Base-by-base conservation (phyloP, 2,329 filamentous ascomycete species). In the Talaromyces atroroseus region DNA sequence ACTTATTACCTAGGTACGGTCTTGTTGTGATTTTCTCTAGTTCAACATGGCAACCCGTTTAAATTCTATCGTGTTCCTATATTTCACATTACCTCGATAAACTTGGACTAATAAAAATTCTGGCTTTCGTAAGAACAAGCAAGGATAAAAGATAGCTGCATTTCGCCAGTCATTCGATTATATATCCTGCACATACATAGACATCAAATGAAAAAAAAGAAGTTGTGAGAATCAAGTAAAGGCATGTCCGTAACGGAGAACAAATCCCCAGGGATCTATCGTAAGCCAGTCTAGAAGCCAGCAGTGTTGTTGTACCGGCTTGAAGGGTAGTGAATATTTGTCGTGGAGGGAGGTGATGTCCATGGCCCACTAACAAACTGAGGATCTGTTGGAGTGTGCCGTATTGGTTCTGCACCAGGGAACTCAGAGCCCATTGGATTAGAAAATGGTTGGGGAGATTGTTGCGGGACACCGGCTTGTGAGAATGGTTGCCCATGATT, bases 351-450 rank as follows among this genome's bases (percentile, higher is more conserved):
- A 29, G 64, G 58, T 11, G 60, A 63, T 32, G 64, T 59, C 65
- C 65, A 68, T 14, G 66, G 65, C 10, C 66, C 66, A 55, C 64
- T 68, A 6, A 68, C 61, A 42, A 68, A 68, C n/a, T 66, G 65
- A n/a, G 65, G 58, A 57, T 66, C 64, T 2, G 64, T 63, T 5
- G 52, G 57, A 7, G 57, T 55, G 18, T 54, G 47, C 6, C 52
- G 56, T 18, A 51, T 44, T 24, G 52, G 57, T 8, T 38, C 53
- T 23, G 48, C 24, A 32, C 56, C 52, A 48, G 52, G 52, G 8
- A 48, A 29, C 47, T 54, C 40, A 16, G 18, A 3, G 18, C 21
- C 14, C 12, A 34, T 20, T 2, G n/a, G 10, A 40, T 29, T 49
- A 16, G 52, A 24, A 16, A 44, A 44, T 44, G 44, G 45, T 11